Evolutionary conservation across 768 basidiomycete species (phyloP), one percentile per base, ranked within the genome.

Genomic region (Trametes gibbosa): DNA sequence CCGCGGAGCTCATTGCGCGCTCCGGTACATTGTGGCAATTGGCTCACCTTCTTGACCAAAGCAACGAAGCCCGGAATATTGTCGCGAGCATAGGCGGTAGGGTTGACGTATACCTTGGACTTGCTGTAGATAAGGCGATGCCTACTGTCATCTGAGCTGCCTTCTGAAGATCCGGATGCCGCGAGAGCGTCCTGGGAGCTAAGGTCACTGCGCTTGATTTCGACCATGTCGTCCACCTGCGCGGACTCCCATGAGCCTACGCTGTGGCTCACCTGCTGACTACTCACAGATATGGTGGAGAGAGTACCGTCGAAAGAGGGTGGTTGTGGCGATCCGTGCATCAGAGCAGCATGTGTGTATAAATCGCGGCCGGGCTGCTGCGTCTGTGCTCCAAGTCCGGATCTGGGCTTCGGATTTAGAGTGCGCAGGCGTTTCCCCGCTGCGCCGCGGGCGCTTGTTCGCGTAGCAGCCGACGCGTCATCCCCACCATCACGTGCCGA

Each of bases 21-120:
- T 29, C 59, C 42, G 63, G 60, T 47, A 62, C 54, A 35, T 35
- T 56, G 40, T 59, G 37, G 25, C 24, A 58, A 49, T 21, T 50
- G 5, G 77, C 87, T 53, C 64, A 93, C 93, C 67, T 89, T 83
- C 77, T 94, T 92, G 19, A 98, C 95, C 57, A 99, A 79, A 16
- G 90, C 87, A 7, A 95, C 86, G 70, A 96, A 98, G 1, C 97
- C 97, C 2, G 92, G 85, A 35, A 98, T 91, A 72, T 98, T 96
- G 73, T 98, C 97, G 67, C 89, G 81, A 2, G 89, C 80, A 71
- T 94, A 95, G 3, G 89, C 85, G 2, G 95, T 96, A 0, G 97
- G 97, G 65, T 98, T 92, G 43, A 99, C 86, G 69, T 96, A 95
- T 45, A 98, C 96, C 72, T 95, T 95, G 41, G 89, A 92, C 71